Base-by-base conservation (phyloP, 1,284 basidiomycete species). In the Stereum hirsutum region DNA sequence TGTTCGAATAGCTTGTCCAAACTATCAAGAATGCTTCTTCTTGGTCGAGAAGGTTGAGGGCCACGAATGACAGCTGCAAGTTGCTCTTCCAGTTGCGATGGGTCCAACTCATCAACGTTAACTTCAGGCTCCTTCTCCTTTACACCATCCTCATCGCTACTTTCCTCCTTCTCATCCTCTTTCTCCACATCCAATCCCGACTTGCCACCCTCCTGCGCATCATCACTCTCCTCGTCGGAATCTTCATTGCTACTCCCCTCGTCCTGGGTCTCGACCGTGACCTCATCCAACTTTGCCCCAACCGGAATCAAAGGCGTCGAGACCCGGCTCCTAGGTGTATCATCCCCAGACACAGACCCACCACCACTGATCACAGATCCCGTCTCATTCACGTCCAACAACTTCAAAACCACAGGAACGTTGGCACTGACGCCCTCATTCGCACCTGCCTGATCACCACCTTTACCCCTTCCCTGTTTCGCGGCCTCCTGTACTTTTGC, bases 41-140 rank as follows among this genome's bases (percentile, higher is more conserved):
- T 39, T 12, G 59, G 46, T 8, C 47, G 45, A 55, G 24, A 55
- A 34, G 19, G 48, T 50, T 28, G 38, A 15, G 75, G 72, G 12
- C 74, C 74, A 47, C 64, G 68, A 21, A 78, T 61, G 43, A 77
- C 49, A 35, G 62, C 63, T 28, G 72, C 65, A n/a, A 77, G 48
- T 44, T 73, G 66, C 21, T 60, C 51, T 21, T 67, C 54, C 8
- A 39, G 36, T 23, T 42, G 49, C 20, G 51, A 49, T 7, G 56
- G 27, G 41, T 58, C 54, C 39, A 21, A 23, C 10, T n/a, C n/a
- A n/a, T n/a, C 24, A 5, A n/a, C 21, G 19, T 30, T 14, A 17
- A 12, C 27, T 11, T 11, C 11, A n/a, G 19, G 27, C 26, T 32
- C 27, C 15, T 19, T 20, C 20, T 26, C 26, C 6, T 27, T 12